Evolutionary conservation across 768 basidiomycete genomes (phyloP).

Genomic region (Podaxis sp.): DNA sequence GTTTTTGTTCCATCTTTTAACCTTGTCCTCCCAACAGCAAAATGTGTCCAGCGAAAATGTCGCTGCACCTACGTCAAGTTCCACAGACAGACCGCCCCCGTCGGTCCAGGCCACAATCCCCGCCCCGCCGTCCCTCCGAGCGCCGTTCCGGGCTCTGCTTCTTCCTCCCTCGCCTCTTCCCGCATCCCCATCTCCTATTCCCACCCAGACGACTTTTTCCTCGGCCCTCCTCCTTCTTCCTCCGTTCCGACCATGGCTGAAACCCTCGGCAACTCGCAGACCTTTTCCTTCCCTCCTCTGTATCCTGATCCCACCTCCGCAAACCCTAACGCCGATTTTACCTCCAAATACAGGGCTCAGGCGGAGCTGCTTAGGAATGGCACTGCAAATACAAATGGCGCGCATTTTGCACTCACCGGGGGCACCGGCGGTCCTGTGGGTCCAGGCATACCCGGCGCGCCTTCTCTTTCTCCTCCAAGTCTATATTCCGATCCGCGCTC

Average conservation of each 20-base stretch:
- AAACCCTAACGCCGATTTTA: constrained; percentile 34
- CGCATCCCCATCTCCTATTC: constrained; percentile 23
- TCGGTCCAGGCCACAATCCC: constrained; percentile 66
- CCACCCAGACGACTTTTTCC: constrained; percentile 40
- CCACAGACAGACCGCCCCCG: constrained; percentile 78
- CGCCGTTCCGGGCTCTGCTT: constrained; percentile 18
- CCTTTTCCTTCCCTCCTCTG: constrained; percentile 23
- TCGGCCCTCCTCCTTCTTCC: constrained; percentile 36
- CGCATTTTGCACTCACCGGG: constrained; percentile 11
- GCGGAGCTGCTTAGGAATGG: constrained; percentile 33
- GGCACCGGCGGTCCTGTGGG: constrained; percentile 14
- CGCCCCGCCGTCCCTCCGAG: constrained; percentile 28
- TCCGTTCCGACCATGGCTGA: constrained; percentile 26
- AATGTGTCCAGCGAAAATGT: constrained; percentile 69
- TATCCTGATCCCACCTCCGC: constrained; percentile 19
- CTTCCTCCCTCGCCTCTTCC: constrained; percentile 14
- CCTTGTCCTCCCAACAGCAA: constrained; percentile 43
- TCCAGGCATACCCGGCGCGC: constrained; percentile 17
- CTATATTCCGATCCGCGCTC: constrained; percentile 8
- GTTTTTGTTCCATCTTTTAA: neutral
- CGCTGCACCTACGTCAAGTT: constrained; percentile 83
- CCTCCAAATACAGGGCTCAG: constrained; percentile 44
- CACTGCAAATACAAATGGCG: neutral
- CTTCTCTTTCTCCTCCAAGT: constrained; percentile 12
- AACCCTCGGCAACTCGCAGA: constrained; percentile 13